Base-by-base conservation (phyloP, 257 asterid genomes). In the Paulownia fortunei region DNA sequence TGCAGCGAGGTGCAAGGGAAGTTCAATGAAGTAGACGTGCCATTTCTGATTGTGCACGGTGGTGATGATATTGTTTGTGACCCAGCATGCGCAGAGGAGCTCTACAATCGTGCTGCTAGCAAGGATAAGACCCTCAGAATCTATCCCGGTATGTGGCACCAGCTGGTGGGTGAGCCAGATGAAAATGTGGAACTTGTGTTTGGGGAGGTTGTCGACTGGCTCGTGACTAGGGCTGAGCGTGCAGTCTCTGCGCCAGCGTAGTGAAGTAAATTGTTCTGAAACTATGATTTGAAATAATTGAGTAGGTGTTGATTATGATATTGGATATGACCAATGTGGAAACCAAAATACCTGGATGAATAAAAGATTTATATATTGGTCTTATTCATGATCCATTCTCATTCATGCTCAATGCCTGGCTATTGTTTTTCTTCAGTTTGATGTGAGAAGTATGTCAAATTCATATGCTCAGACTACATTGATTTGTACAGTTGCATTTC, bases 141-240 rank as follows among this genome's bases (percentile, higher is more conserved):
- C 19, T 87, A 87, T 55, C 91, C 91, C 0, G 89, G 85, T 2
- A 76, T 89, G 88, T 84, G 87, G 87, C 94, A 87, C 76, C 92
- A 89, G 83, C 61, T 89, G 49, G 86, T 81, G 6, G 94, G 94
- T 0, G 94, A 87, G 79, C 79, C 87, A 0, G 87, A 86, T 3
- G 92, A 87, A 67, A 78, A 82, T 69, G 92, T 89, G 51, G 92
- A 89, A 70, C 79, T 85, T 60, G 94, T 89, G 77, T 89, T 86
- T 16, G 87, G 89, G 8, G 91, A 87, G 8, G 86, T 89, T 6
- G 68, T 87, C 19, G 83, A 84, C 80, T 89, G 92, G 94, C 88
- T 89, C 2, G 69, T 71, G 82, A 54, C 82, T 36, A 70, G 78
- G 58, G 78, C 84, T 0, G 81, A 70, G 18, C 37, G 37, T 9